Conservation (phyloP, 2,329 filamentous ascomycete species). For the Emydomyces testavorans region DNA sequence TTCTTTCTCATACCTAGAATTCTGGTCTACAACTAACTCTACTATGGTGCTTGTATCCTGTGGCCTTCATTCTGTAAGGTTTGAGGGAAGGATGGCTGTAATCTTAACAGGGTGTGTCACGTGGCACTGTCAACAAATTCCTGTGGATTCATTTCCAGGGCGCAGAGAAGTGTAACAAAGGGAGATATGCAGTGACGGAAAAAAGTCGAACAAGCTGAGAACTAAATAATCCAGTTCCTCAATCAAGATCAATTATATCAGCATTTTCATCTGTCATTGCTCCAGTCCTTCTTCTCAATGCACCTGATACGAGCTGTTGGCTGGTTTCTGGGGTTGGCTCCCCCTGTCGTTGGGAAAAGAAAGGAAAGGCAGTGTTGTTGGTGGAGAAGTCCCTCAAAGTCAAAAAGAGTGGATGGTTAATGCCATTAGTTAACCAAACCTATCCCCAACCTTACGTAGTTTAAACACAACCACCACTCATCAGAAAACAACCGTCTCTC, state of each 20-base stretch:
- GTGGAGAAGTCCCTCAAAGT: constrained; percentile 7
- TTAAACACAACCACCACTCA: no score
- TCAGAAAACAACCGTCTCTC: no score
- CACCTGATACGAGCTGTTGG: constrained; percentile 1
- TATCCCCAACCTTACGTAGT: not conserved
- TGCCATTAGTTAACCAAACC: not conserved
- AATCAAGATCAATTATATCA: no score
- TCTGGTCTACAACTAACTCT: no score
- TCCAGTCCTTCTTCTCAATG: no score
- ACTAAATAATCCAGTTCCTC: no score
- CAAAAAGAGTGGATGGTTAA: constrained; percentile 1
- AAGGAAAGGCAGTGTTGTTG: not conserved
- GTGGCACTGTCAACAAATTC: not conserved
- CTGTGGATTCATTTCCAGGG: not conserved
- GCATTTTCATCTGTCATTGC: not conserved
- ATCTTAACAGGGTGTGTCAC: constrained; percentile 1
- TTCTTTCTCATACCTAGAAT: no score
- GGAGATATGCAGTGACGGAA: not conserved
- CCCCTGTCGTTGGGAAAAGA: not conserved
- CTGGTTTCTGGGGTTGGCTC: not conserved
- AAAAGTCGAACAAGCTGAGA: not conserved
- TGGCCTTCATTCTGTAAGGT: not conserved
- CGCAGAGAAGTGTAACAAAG: not conserved
- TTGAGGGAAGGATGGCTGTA: constrained; percentile 1
- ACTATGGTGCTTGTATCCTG: no score